Evolutionary conservation across 495 filamentous ascomycete species (phyloP), one percentile per base, ranked within the genome.

Genomic region (Evernia prunastri): DNA sequence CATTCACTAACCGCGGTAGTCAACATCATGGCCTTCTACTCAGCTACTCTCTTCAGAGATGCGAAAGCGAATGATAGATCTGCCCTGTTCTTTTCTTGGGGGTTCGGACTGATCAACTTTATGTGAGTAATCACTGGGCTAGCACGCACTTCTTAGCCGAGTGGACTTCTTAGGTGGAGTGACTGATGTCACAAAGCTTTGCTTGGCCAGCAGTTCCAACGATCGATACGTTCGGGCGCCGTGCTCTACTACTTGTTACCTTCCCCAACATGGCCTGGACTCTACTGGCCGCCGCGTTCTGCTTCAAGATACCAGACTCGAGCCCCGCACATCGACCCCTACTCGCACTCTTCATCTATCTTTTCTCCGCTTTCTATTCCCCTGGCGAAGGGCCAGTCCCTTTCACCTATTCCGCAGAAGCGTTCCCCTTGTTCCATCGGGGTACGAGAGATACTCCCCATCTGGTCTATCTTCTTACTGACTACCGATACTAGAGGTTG

Each of bases 1-100:
- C 39, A 15, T 7, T 42, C 58, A 6, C 42, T 64, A 42, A 64
- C 11, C n/a, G 10, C 31, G 23, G 3, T 45, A 75, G 72, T 87
- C 71, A 89, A 89, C 76, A 88, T 93, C 72, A 89, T 92, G 42
- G 85, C 89, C n/a, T 94, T 93, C 79, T 96, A 94, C 74, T 87
- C 83, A 0, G 86, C 86, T 1, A 88, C 88, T 3, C 79, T 94
- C 58, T 93, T 93, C 77, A 68, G 71, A 10, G 66, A 89, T 2
- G 84, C 88, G 23, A 86, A 87, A 27, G 82, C 83, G 25, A 73
- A 43, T 59, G 74, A 81, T 20, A 81, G 78, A 59, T 71, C 79
- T 7, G 85, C 91, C 42, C 81, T 95, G 10, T 77, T 89, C 20
- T 86, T 85, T 3, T 91, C 88, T 0, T 89, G 85, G 68, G 90